Evolutionary conservation across 768 basidiomycete genomes (phyloP).

Genomic region (Podaxis sp.): DNA sequence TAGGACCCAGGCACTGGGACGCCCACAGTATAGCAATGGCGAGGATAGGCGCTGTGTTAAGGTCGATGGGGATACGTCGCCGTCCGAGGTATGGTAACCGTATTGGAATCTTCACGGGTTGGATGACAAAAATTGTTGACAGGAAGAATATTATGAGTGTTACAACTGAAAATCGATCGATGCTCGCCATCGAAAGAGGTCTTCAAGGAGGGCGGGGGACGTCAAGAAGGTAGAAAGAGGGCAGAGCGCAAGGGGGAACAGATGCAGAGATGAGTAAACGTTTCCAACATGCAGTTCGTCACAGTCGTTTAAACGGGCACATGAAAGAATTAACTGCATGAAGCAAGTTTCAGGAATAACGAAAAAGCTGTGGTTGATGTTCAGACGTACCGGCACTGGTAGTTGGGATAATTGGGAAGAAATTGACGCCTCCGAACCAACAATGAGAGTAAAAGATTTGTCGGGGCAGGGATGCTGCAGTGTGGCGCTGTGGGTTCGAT

Average conservation of each 20-base stretch:
- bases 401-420: not conserved
- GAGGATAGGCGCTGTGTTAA: slow-evolving; percentile 54
- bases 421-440: not conserved
- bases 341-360: not conserved
- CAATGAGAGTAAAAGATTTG: not conserved
- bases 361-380: not conserved
- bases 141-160: slow-evolving; percentile 54
- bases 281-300: not conserved
- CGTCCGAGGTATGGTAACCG: slow-evolving; percentile 30
- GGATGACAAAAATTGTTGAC: slow-evolving; percentile 54
- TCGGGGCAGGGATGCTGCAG: not conserved
- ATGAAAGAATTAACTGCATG: not conserved
- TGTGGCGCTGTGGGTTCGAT: not conserved
- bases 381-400: not conserved
- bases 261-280: not conserved
- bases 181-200: slow-evolving; percentile 1
- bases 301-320: not conserved
- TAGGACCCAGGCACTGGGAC: slow-evolving; percentile 48
- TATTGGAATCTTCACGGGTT: slow-evolving; percentile 37
- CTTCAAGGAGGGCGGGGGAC: slow-evolving; percentile 35
- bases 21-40: slow-evolving; percentile 56
- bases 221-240: slow-evolving; percentile 15
- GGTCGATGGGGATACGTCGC: slow-evolving; percentile 39
- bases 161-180: slow-evolving; percentile 29
- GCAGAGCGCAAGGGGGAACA: not conserved